These are phyloP conservation scores for Tuber magnatum DNA, from an alignment of 495 filamentous ascomycete species.

Conservation along the genomic window DNA sequence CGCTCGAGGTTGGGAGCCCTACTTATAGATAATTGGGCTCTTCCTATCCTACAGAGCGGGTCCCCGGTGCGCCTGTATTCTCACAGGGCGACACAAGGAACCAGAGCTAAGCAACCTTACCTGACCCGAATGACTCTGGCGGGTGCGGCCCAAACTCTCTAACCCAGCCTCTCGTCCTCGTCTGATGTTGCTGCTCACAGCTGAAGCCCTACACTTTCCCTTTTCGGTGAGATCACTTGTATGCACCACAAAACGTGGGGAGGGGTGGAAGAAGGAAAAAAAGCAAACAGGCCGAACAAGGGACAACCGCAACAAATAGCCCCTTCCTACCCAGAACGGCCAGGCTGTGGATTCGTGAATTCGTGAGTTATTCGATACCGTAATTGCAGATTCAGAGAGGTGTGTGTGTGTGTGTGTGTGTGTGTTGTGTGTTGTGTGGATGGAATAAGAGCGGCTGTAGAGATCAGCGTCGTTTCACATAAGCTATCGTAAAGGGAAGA, in stretches of 20 bases:
- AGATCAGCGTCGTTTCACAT: not conserved
- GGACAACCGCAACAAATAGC: not conserved
- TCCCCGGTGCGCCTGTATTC: not conserved
- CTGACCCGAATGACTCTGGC: not conserved
- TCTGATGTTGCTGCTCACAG: not conserved
- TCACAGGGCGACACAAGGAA: conserved; percentile 3
- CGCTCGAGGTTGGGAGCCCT: not conserved
- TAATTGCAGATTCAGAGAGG: not conserved
- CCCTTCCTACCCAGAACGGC: conserved; percentile 1
- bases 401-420: not conserved
- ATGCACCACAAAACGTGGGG: not conserved
- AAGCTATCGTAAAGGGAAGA: not conserved
- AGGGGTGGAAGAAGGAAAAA: not conserved
- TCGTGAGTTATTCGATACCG: not conserved
- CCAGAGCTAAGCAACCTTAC: not conserved
- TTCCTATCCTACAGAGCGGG: not conserved
- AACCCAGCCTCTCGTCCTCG: not conserved
- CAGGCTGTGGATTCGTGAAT: not conserved
- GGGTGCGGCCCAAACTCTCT: not conserved
- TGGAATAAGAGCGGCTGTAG: not conserved
- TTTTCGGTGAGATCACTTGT: not conserved
- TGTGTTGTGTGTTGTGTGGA: too few relatives aligned
- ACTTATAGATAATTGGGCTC: not conserved
- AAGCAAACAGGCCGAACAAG: not conserved
- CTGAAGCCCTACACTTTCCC: conserved; percentile 3